Evolutionary conservation across 441 rosid species (phyloP), one percentile per base, ranked within the genome.

Genomic region (Dalechampia spathulata): DNA sequence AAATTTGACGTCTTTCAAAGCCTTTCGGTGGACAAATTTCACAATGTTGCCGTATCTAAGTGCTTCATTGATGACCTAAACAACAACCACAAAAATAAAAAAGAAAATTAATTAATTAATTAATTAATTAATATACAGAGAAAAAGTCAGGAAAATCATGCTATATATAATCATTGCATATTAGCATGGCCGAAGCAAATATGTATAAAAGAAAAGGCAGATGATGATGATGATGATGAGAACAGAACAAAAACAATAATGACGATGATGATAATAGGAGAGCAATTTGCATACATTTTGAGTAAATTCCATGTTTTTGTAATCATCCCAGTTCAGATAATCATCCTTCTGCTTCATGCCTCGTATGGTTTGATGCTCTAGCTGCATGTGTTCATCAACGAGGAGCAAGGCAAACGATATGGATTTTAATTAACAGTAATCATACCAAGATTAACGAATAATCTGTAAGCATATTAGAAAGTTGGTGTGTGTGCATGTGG

Each of bases 11-110:
- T 83, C 89, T 66, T 69, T 75, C 20, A 67, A 68, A 13, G 89
- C 83, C 72, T 76, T 75, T 60, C 89, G 54, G 72, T 77, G 83
- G 50, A 83, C 86, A 68, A 78, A 78, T 43, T 76, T 80, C 52
- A 83, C 83, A 13, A 83, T 36, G 67, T 80, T 83, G 12, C 85
- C 89, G 2, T 39, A 67, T 54, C 89, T 71, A 17, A 83, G 69
- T 14, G 83, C 72, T 60, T 83, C 89, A 57, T 57, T 76, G 65
- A 83, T 83, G 55, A 83, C 83, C 89, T 83, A 43, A 5, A 41
- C 42, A 39, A 39, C 42, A 8, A 3, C 13, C n/a, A n/a, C n/a
- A 41, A 19, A 25, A 22, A 41, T 16, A 28, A 36, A 26, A 42
- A 34, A 17, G 34, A 9, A 1, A 52, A 15, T 15, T 11, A 50